A percentile compares a stretch with the other conserved stretches of the same genome.
These are phyloP conservation scores for Ceratobasidium sp. DNA, from an alignment of 1,284 basidiomycete genomes.

Conservation along the genomic window DNA sequence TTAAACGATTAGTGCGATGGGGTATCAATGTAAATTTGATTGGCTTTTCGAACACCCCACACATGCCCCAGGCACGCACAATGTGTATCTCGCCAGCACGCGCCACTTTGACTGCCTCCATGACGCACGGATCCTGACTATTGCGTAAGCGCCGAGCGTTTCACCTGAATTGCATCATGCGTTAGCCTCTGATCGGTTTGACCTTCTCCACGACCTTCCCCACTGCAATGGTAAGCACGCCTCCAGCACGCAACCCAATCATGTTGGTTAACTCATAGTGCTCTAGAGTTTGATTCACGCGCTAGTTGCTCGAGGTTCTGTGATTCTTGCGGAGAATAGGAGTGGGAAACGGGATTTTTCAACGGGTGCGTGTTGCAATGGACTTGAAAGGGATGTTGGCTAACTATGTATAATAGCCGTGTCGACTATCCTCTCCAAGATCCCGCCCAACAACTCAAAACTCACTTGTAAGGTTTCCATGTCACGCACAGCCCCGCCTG, in stretches of 20 bases:
- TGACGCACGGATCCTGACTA: neutral
- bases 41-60: no score
- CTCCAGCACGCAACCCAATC: neutral
- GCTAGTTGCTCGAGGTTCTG: constrained; percentile 80
- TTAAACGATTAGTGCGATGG: no score
- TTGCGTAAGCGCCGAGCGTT: neutral
- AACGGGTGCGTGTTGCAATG: constrained; percentile 60
- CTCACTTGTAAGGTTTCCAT: constrained; percentile 66
- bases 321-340: constrained; percentile 83
- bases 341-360: constrained; percentile 82
- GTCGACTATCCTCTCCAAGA: constrained; percentile 91
- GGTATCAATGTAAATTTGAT: no score
- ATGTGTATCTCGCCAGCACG: no score
- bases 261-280: neutral
- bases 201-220: neutral
- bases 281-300: constrained; percentile 70
- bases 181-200: neutral
- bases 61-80: no score
- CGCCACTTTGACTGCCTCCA: neutral
- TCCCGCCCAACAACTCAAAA: constrained; percentile 92
- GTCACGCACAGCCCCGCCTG: neutral
- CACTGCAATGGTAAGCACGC: neutral
- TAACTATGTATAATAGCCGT: constrained; percentile 62
- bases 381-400: constrained; percentile 36
- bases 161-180: neutral